Evolutionary conservation across 495 filamentous ascomycete genomes (phyloP), one percentile per base, ranked within the genome.

Genomic region (Diplogelasinospora grovesii): DNA sequence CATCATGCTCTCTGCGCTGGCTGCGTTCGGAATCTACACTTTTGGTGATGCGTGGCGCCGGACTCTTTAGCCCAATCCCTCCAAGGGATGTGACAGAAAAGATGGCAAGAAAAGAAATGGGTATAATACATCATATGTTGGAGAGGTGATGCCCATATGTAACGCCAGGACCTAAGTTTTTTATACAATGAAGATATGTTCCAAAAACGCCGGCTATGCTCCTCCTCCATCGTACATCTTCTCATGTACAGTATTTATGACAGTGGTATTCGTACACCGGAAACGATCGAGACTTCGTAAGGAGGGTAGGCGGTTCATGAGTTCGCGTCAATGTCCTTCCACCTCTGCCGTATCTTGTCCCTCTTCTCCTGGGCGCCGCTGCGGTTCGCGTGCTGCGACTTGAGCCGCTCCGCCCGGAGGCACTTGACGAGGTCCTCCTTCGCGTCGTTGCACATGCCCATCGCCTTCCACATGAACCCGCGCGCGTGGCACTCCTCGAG

Each of bases 401-500:
- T 82, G 4, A 78, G 60, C 44, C 92, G 75, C 61, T 95, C 86
- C 5, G 71, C 79, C 30, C 82, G 73, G 18, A 98, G 73, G 61
- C 92, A 98, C 47, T 75, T 68, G 60, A 82, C 89, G 37, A 98
- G 83, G 18, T 86, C 66, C 20, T 70, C 63, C 62, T 98, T 98
- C 34, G 81, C 77, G 22, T 81, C 74, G 55, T 85, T 97, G 79
- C 92, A 98, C 71, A 82, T 87, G 29, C 92, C 92, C 28, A 85
- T 64, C 2, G 83, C 76, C 60, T 92, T 95, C 73, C 81, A 85
- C 7, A 97, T 57, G 69, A 97, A 97, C 20, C 90, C 90, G 27
- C 75, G 74, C 9, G 86, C 89, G 60, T 98, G 92, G 67, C 92
- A 98, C 70, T 95, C 88, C 39, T 97, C 92, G 43, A 98, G 83